Conservation (phyloP, 2,329 filamentous ascomycete species). For the Diaporthe amygdali region DNA sequence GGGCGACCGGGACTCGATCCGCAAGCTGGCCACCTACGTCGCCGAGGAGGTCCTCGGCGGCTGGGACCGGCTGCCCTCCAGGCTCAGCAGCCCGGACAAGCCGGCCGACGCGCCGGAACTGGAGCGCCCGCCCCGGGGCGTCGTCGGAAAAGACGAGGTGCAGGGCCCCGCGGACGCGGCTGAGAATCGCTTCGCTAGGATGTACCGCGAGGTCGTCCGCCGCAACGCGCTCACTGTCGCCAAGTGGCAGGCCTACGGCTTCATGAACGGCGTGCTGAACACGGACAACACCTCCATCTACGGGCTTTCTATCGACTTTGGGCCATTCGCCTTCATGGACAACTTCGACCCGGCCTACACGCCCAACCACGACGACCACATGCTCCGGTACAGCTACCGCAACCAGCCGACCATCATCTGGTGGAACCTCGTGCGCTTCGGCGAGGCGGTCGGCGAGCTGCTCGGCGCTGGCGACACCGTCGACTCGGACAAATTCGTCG, state of each 20-base stretch:
- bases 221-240: constrained; percentile 89
- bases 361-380: constrained; percentile 92
- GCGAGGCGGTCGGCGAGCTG: constrained; percentile 86
- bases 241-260: constrained; percentile 97
- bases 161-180: constrained; percentile 72
- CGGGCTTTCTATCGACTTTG: constrained; percentile 91
- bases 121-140: constrained; percentile 50
- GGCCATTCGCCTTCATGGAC: constrained; percentile 97
- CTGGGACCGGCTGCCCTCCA: constrained; percentile 81
- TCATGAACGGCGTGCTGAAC: constrained; percentile 98
- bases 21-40: constrained; percentile 79
- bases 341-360: constrained; percentile 95
- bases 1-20: constrained; percentile 76
- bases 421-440: constrained; percentile 96
- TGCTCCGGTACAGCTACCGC: constrained; percentile 87
- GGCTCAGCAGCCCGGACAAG: constrained; percentile 57
- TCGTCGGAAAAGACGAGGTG: constrained; percentile 58
- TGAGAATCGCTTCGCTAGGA: constrained; percentile 84
- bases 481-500: constrained; percentile 74
- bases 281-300: constrained; percentile 96
- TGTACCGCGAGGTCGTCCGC: constrained; percentile 87
- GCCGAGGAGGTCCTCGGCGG: constrained; percentile 87
- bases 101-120: constrained; percentile 47
- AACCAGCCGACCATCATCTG: constrained; percentile 97
- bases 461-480: constrained; percentile 77